Evolutionary conservation across 1,284 basidiomycete species (phyloP).

Genomic region (Ustilago xerochloae): DNA sequence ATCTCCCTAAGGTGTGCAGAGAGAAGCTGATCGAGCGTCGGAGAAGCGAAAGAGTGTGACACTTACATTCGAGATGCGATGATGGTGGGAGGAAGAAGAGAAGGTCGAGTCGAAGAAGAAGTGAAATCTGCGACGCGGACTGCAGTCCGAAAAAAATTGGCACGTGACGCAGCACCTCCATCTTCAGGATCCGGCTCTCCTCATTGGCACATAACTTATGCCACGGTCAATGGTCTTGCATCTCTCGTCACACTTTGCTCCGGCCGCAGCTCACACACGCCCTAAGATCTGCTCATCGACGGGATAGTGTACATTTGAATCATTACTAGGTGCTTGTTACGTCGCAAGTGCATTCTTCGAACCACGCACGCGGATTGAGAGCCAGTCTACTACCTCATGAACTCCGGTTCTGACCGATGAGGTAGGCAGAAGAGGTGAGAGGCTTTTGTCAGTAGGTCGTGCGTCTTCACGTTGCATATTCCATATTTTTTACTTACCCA

Average conservation of each 20-base stretch:
- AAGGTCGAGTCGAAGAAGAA: background rate
- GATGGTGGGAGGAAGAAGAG: constrained; percentile 27
- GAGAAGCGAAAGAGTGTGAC: background rate
- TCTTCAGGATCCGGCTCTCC: too few species aligned
- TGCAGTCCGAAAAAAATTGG: constrained; percentile 1
- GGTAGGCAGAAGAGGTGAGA: too few species aligned
- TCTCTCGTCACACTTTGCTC: too few species aligned
- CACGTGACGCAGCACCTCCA: constrained; percentile 21
- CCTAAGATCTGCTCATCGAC: too few species aligned
- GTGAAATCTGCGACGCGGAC: background rate
- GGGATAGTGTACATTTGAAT: background rate
- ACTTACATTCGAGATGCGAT: constrained; percentile 14
- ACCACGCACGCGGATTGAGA: constrained; percentile 26
- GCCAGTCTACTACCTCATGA: constrained; percentile 39
- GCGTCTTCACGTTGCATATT: background rate
- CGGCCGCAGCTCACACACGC: too few species aligned
- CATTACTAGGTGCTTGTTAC: background rate
- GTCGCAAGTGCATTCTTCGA: constrained; percentile 8
- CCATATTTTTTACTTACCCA: constrained; percentile 20
- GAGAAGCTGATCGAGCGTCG: background rate
- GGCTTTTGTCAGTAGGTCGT: background rate
- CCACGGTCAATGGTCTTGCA: background rate
- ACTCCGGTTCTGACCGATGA: constrained; percentile 23
- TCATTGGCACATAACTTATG: too few species aligned
- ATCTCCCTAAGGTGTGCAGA: background rate